phyloP scores from a whole-genome alignment of 2,329 filamentous ascomycete species.

The Fusarium fracticaudum region DNA sequence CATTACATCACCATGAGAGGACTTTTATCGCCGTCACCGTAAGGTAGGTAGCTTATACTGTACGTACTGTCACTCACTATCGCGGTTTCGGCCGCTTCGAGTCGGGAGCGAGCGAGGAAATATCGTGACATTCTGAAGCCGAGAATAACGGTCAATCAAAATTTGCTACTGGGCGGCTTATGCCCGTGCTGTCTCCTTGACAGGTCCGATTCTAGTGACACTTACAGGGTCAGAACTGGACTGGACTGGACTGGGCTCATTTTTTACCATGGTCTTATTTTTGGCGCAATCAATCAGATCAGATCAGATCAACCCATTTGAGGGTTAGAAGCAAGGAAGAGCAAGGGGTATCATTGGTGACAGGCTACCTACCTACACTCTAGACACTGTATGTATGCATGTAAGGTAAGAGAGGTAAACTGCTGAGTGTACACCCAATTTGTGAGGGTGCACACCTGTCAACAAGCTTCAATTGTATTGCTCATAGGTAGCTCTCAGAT shows the following conservation, averaged over 20 bases:
- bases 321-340: conserved; percentile 7
- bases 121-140: conserved; percentile 14
- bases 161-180: conserved; percentile 7
- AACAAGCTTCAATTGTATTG: conserved; percentile 1
- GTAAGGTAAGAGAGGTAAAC: not conserved
- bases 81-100: conserved; percentile 17
- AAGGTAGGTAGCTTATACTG: not conserved
- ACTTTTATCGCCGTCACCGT: conserved; percentile 3
- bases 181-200: conserved; percentile 32
- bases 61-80: not conserved
- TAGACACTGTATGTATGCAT: not conserved
- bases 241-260: not conserved
- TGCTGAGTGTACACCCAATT: conserved; percentile 14
- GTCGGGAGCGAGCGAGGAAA: conserved; percentile 28
- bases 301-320: conserved; percentile 34
- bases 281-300: conserved; percentile 29
- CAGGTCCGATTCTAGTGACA: conserved; percentile 23
- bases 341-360: conserved; percentile 8
- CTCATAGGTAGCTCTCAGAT: not conserved
- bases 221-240: not conserved
- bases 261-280: conserved; percentile 32
- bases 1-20: conserved; percentile 41
- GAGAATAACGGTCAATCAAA: conserved; percentile 12
- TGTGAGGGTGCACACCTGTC: conserved; percentile 1
- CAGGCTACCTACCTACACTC: not conserved